These are phyloP conservation scores for Vicia sativa DNA, from an alignment of 306 rosid genomes.

Conservation along the genomic window DNA sequence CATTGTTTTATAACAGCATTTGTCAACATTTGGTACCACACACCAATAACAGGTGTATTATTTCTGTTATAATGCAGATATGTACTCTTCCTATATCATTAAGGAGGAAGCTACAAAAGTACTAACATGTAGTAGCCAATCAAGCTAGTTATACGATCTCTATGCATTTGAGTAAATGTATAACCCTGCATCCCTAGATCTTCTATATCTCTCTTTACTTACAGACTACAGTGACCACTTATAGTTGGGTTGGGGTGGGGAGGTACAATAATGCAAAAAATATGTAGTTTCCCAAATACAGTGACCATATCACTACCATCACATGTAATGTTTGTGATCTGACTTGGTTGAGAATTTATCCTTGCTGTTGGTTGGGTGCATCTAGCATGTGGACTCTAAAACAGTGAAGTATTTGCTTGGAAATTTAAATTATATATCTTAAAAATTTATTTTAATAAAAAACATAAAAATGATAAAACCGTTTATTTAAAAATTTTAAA, in stretches of 20 bases:
- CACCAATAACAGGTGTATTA: neutral
- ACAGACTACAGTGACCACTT: constrained; percentile 20
- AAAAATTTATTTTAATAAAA: too few relatives aligned
- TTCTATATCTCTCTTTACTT: neutral
- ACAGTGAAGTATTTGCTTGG: too few relatives aligned
- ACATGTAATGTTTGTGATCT: constrained; percentile 40
- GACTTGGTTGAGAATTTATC: constrained; percentile 20
- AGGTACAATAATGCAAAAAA: constrained; percentile 45
- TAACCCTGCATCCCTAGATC: neutral
- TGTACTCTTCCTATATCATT: constrained; percentile 19
- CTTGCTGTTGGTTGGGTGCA: constrained; percentile 36
- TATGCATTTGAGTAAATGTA: neutral
- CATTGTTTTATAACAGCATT: too few relatives aligned
- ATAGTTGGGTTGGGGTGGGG: neutral
- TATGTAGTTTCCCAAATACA: constrained; percentile 32
- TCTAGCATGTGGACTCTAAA: constrained; percentile 31
- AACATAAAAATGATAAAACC: too few relatives aligned
- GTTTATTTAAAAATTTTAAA: too few relatives aligned
- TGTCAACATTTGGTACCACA: neutral
- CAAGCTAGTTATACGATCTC: constrained; percentile 2
- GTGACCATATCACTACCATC: constrained; percentile 29
- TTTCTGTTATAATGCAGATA: neutral
- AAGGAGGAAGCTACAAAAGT: constrained; percentile 13
- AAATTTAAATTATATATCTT: too few relatives aligned
- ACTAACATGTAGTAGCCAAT: neutral